Conservation (phyloP, 352 stramenopile species). For the Phytophthora kernoviae region DNA sequence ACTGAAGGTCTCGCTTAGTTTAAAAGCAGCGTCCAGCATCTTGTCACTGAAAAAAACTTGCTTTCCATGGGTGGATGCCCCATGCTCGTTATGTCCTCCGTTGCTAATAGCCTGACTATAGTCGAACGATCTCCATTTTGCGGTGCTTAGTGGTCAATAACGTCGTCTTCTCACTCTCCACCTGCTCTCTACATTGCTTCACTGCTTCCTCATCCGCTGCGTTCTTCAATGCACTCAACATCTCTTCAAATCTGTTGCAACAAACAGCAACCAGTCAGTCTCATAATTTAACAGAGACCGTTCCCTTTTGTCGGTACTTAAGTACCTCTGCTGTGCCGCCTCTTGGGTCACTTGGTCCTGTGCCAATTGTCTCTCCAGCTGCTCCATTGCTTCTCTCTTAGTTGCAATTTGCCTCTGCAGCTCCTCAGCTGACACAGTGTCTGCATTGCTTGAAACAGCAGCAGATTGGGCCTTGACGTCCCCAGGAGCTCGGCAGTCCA, state of each 20-base stretch:
- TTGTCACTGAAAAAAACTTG: no score
- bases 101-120: conserved; percentile 35
- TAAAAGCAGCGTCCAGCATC: no score
- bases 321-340: conserved; percentile 19
- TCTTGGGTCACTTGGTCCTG: conserved; percentile 24
- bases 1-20: conserved; percentile 13
- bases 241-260: conserved; percentile 34
- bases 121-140: conserved; percentile 48
- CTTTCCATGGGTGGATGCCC: no score
- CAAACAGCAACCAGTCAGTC: not conserved
- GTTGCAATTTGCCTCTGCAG: conserved; percentile 21
- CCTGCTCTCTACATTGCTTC: conserved; percentile 22
- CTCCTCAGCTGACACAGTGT: conserved; percentile 12
- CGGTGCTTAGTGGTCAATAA: conserved; percentile 26
- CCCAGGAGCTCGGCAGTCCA: conserved; percentile 52
- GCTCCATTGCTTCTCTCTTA: conserved; percentile 14
- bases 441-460: conserved; percentile 7
- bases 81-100: not conserved
- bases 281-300: not conserved
- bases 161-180: conserved; percentile 25
- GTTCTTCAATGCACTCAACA: conserved; percentile 32
- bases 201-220: conserved; percentile 25
- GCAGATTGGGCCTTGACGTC: not conserved
- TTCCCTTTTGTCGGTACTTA: not conserved
- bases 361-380: conserved; percentile 21